Conservation (phyloP, 2,329 filamentous ascomycete genomes). For the Colletotrichum eremochloae region DNA sequence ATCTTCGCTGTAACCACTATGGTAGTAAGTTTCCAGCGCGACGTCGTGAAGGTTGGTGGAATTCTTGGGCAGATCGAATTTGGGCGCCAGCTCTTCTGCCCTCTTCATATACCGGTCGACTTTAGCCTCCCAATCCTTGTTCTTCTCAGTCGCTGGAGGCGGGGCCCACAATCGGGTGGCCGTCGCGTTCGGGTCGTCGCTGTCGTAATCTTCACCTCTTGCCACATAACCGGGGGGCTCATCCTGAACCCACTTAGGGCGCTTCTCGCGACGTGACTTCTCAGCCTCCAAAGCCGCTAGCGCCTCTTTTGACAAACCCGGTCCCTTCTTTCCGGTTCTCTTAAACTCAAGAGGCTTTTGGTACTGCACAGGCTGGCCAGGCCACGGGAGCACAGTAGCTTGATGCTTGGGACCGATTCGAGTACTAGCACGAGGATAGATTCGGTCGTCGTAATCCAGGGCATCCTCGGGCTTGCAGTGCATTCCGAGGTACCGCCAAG, state of each 20-base stretch:
- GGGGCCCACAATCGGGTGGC: constrained; percentile 85
- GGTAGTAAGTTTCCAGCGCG: constrained; percentile 80
- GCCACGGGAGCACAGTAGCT: constrained; percentile 87
- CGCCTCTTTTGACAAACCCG: constrained; percentile 83
- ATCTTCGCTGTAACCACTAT: constrained; percentile 78
- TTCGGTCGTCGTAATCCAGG: constrained; percentile 95
- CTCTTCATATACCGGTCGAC: constrained; percentile 80
- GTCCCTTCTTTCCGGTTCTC: constrained; percentile 83
- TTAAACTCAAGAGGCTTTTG: constrained; percentile 91
- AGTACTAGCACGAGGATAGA: constrained; percentile 95
- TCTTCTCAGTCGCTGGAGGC: constrained; percentile 67
- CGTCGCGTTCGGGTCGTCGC: constrained; percentile 81
- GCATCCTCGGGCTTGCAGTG: constrained; percentile 97
- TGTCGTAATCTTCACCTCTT: constrained; percentile 82
- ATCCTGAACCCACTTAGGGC: constrained; percentile 94
- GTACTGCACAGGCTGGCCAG: constrained; percentile 87
- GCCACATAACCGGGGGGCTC: constrained; percentile 87
- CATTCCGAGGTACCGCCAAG: constrained; percentile 93
- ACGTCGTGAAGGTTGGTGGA: constrained; percentile 92
- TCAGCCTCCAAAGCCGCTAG: constrained; percentile 85
- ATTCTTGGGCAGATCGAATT: constrained; percentile 77
- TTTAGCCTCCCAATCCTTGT: constrained; percentile 72
- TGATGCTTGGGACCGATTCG: constrained; percentile 92
- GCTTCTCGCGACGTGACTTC: constrained; percentile 80
- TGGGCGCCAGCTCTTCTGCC: constrained; percentile 73